Evolutionary conservation across 106 monocot genomes (phyloP).

Genomic region (Apostasia shenzhenica): DNA sequence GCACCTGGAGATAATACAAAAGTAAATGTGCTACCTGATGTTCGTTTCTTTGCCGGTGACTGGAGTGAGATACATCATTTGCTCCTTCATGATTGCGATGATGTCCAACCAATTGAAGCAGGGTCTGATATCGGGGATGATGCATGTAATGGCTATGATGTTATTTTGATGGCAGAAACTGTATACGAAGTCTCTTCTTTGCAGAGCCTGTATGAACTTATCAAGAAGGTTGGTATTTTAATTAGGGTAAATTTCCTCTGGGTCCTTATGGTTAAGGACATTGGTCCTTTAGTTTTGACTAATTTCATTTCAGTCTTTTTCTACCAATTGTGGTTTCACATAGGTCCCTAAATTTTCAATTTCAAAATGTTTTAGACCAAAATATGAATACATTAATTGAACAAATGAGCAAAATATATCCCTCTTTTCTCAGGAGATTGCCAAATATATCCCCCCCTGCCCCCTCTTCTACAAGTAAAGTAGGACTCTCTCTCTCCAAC

Average conservation of each 20-base stretch:
- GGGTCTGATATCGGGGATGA: background rate
- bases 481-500: too few relatives aligned
- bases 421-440: too few relatives aligned
- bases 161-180: constrained; percentile 96
- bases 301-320: background rate
- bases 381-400: too few relatives aligned
- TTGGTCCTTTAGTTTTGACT: background rate
- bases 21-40: constrained; percentile 4
- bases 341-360: too few relatives aligned
- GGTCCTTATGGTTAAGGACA: background rate
- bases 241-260: background rate
- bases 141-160: constrained; percentile 52
- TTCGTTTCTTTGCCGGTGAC: constrained; percentile 87
- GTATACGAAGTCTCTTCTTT: constrained; percentile 65
- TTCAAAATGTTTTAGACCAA: too few relatives aligned
- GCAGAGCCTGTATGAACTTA: constrained; percentile 52
- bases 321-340: background rate
- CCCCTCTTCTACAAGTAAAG: too few relatives aligned
- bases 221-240: constrained; percentile 57
- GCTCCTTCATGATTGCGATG: constrained; percentile 20
- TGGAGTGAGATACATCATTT: constrained; percentile 82
- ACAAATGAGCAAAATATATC: too few relatives aligned
- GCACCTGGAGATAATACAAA: background rate
- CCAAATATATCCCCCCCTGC: too few relatives aligned
- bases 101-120: constrained; percentile 8